These are phyloP conservation scores for Wolfiporia cocos DNA, from an alignment of 1,284 basidiomycete genomes.

Conservation along the genomic window DNA sequence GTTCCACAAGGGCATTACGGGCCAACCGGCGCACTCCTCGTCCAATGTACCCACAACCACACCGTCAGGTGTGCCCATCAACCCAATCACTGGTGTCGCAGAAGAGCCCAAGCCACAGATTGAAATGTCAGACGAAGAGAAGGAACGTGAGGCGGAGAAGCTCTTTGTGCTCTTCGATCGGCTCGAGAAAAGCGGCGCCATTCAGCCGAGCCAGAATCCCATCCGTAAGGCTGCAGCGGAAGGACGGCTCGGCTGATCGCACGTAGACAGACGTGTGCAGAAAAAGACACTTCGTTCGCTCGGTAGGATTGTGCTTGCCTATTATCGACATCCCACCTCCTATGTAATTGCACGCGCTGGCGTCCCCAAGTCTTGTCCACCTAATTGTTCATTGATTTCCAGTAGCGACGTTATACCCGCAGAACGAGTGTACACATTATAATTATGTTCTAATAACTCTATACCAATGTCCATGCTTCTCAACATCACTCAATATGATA, in stretches of 20 bases:
- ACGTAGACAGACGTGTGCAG: too few species aligned
- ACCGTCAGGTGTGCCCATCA: conserved; percentile 47
- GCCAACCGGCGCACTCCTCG: conserved; percentile 37
- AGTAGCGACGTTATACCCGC: conserved; percentile 3
- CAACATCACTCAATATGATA: too few species aligned
- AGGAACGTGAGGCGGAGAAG: conserved; percentile 85
- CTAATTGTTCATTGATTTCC: background rate
- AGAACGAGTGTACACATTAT: background rate
- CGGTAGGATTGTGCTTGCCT: too few species aligned
- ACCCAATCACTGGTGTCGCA: conserved; percentile 76
- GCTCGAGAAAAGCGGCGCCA: conserved; percentile 67
- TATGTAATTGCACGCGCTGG: too few species aligned
- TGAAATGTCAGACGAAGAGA: conserved; percentile 89
- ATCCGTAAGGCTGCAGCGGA: conserved; percentile 65
- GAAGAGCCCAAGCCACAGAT: conserved; percentile 31
- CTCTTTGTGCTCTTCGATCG: conserved; percentile 87
- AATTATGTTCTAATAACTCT: too few species aligned
- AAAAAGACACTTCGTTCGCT: too few species aligned
- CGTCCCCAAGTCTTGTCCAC: too few species aligned
- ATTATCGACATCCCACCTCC: too few species aligned
- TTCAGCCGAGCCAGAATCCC: conserved; percentile 63
- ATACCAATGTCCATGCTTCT: too few species aligned
- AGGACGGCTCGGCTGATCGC: conserved; percentile 32
- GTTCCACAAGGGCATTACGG: conserved; percentile 82
- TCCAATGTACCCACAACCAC: conserved; percentile 31